These are phyloP conservation scores for Anethum foeniculum DNA, from an alignment of 140 eudicot genomes.

Conservation along the genomic window DNA sequence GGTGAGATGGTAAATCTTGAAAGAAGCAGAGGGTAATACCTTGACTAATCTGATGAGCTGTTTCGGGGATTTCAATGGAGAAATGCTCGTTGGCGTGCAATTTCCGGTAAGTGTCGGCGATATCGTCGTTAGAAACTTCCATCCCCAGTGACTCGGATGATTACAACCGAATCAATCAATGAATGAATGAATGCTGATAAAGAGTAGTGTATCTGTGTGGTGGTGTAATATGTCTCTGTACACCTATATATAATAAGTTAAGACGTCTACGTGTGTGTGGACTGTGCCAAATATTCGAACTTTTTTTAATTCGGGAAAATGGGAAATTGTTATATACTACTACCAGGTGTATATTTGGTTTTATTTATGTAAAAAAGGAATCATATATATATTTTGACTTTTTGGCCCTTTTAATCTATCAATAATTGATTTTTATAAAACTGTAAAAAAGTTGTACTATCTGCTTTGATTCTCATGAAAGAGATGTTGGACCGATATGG, in stretches of 20 bases:
- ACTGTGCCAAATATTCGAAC: background rate
- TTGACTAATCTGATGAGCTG: constrained; percentile 9
- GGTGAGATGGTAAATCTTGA: too few species aligned
- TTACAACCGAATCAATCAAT: background rate
- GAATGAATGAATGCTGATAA: background rate
- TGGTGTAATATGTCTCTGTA: background rate
- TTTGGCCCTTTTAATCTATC: too few species aligned
- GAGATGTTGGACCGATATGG: too few species aligned
- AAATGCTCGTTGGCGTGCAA: constrained; percentile 2
- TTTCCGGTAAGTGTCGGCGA: constrained; percentile 7
- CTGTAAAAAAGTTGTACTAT: too few species aligned
- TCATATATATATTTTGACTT: too few species aligned
- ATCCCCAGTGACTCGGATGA: background rate
- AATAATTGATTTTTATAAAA: too few species aligned
- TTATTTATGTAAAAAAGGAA: too few species aligned
- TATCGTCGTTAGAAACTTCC: background rate
- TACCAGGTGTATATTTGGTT: too few species aligned
- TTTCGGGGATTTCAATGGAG: constrained; percentile 1
- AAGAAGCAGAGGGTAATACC: background rate
- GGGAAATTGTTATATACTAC: too few species aligned
- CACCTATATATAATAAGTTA: background rate
- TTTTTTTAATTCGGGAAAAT: background rate
- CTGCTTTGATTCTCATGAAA: too few species aligned
- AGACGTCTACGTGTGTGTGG: background rate
- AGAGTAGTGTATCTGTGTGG: background rate